Percentiles rank a stretch among this genome's conserved stretches.
phyloP scores from a whole-genome alignment of 495 filamentous ascomycete species.

The Xylaria scruposa region DNA sequence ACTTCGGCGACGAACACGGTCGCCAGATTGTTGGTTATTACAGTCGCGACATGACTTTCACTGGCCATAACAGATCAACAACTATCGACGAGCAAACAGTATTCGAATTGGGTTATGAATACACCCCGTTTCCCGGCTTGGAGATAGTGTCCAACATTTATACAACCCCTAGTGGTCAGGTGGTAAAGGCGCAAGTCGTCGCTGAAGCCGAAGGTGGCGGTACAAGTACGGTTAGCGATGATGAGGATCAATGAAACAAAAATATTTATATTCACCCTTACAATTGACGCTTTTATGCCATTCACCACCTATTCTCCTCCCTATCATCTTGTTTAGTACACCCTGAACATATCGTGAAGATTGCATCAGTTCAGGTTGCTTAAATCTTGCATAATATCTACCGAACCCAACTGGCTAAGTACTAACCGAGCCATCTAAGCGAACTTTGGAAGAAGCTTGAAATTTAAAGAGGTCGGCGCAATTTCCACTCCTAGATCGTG shows the following conservation, averaged over 20 bases:
- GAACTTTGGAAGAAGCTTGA: no score
- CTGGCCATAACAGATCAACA: slow-evolving; percentile 57
- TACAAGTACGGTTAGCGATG: slow-evolving; percentile 54
- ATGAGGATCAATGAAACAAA: slow-evolving; percentile 26
- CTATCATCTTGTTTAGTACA: no score
- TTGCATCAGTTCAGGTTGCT: no score
- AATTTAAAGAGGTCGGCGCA: no score
- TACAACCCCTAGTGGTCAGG: slow-evolving; percentile 50
- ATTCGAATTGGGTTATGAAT: slow-evolving; percentile 57
- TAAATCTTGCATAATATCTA: no score
- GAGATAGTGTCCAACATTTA: slow-evolving; percentile 56
- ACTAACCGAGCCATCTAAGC: no score
- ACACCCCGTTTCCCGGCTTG: slow-evolving; percentile 59
- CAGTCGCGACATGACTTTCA: slow-evolving; percentile 58
- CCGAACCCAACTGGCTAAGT: no score
- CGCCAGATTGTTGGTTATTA: slow-evolving; percentile 55
- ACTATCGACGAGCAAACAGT: slow-evolving; percentile 52
- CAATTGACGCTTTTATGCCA: neutral
- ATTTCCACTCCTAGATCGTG: no score
- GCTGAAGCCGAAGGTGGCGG: slow-evolving; percentile 59
- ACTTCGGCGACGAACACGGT: slow-evolving; percentile 53
- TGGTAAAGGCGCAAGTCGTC: slow-evolving; percentile 57
- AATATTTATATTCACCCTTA: neutral
- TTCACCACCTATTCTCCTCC: neutral
- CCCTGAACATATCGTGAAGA: no score